Base-by-base conservation (phyloP, 768 basidiomycete genomes). In the Lactarius quietus region DNA sequence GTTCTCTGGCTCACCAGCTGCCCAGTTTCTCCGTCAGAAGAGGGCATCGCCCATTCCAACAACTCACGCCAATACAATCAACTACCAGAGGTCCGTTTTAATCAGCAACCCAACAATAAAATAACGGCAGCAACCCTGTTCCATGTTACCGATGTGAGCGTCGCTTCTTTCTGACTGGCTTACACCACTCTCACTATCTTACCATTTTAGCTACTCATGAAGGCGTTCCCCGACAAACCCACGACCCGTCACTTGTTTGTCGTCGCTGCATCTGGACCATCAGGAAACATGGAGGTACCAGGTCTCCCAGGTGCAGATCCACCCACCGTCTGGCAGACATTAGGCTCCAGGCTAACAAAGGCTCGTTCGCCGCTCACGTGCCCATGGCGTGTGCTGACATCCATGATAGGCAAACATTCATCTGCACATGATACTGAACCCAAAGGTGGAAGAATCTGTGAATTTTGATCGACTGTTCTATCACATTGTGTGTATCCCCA, bases 401-500 rank as follows among this genome's bases (percentile, higher is more conserved):
- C 43, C 56, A 57, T 45, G 59, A 61, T 57, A 65, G 64, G 67
- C 59, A 60, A 68, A 63, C 61, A 68, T 70, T 54, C 67, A 68
- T 43, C 63, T 70, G 26, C 69, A 70, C 57, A 70, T 70, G 69
- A 68, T 70, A 58, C 48, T 70, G 53, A 70, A 69, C 23, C 63
- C 69, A 18, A 54, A 28, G 41, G 36, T 52, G 10, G 17, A 55
- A 31, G 63, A 68, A 33, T 59, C 51, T 18, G 58, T 20, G 29
- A 51, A 60, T 14, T 68, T 70, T 43, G 35, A 26, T 28, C 45
- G 57, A 15, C 36, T 70, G 39, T 69, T 68, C 61, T 60, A 68
- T 57, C 54, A 70, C 20, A 57, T 61, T 28, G 69, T 70, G 17
- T 18, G 68, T 68, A 7, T 45, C 62, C 56, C 28, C 59, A 58